These are phyloP conservation scores for Arthrobotrys entomopaga DNA, from an alignment of 2,329 filamentous ascomycete species.

Conservation along the genomic window DNA sequence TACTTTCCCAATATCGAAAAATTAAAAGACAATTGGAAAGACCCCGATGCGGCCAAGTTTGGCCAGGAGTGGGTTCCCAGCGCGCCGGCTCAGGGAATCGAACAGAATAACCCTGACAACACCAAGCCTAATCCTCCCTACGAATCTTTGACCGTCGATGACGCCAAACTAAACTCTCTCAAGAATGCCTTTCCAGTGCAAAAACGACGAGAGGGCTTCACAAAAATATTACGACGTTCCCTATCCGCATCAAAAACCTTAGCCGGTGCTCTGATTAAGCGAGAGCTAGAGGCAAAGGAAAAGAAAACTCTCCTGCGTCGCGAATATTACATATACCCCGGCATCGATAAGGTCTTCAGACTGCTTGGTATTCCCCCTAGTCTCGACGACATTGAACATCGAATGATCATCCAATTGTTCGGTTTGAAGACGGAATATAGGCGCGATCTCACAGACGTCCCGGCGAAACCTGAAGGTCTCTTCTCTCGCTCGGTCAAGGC, in stretches of 20 bases:
- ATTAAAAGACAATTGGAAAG: neutral
- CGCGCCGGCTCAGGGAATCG: neutral
- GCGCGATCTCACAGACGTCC: neutral
- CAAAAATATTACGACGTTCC: neutral
- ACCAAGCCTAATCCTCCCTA: neutral
- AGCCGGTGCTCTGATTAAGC: neutral
- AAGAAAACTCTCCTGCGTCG: neutral
- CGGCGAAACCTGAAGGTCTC: neutral
- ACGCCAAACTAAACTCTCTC: neutral
- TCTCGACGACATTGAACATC: neutral
- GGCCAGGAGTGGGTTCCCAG: neutral
- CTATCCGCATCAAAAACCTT: neutral
- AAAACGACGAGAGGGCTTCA: slow-evolving; percentile 12
- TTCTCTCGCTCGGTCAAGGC: neutral
- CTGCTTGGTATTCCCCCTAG: neutral
- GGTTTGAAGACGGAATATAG: neutral
- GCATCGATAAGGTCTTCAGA: slow-evolving; percentile 1
- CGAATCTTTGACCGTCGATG: neutral
- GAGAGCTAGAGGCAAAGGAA: neutral
- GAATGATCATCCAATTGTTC: neutral
- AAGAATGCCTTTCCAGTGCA: neutral
- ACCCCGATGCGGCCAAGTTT: neutral
- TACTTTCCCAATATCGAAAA: neutral
- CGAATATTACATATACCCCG: neutral
- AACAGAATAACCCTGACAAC: neutral